Percentiles rank a stretch among this genome's conserved stretches.
Conservation (phyloP, 2,329 filamentous ascomycete genomes). For the Phialocephala sp. region DNA sequence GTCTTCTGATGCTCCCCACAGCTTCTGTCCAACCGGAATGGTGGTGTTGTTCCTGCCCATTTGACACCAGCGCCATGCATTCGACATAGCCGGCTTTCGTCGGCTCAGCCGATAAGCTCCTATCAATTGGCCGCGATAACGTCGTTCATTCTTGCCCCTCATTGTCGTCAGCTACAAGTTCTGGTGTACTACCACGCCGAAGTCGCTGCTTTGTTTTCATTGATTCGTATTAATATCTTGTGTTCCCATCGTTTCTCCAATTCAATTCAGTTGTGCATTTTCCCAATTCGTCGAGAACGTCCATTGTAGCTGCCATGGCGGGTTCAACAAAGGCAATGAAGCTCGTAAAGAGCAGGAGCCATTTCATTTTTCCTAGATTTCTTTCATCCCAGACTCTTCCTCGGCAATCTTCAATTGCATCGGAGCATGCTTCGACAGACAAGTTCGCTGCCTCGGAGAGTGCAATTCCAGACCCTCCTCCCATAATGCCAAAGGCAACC, state of each 20-base stretch:
- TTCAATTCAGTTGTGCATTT: conserved; percentile 12
- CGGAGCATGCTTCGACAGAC: conserved; percentile 26
- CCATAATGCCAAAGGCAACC: conserved; percentile 37
- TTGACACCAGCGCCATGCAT: neutral
- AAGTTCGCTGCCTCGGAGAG: conserved; percentile 24
- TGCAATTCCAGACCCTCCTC: conserved; percentile 18
- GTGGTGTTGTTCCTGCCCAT: neutral
- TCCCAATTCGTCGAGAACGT: conserved; percentile 4
- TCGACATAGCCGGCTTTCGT: conserved; percentile 26
- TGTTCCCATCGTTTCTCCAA: conserved; percentile 10
- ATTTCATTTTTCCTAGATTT: conserved; percentile 22
- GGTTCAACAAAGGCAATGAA: conserved; percentile 31
- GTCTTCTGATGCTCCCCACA: conserved; percentile 11
- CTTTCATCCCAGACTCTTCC: conserved; percentile 37
- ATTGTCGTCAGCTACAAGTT: conserved; percentile 13
- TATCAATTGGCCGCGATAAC: conserved; percentile 19
- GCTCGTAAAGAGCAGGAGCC: conserved; percentile 23
- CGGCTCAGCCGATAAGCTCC: conserved; percentile 27
- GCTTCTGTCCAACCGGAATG: neutral
- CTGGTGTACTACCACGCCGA: conserved; percentile 21
- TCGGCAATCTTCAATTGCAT: conserved; percentile 32
- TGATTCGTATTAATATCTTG: conserved; percentile 8
- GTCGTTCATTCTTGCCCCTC: conserved; percentile 26
- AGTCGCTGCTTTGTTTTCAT: conserved; percentile 24
- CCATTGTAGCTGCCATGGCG: conserved; percentile 28